These are phyloP conservation scores for Carnegiea gigantea DNA, from an alignment of 179 eudicot species.

Conservation along the genomic window DNA sequence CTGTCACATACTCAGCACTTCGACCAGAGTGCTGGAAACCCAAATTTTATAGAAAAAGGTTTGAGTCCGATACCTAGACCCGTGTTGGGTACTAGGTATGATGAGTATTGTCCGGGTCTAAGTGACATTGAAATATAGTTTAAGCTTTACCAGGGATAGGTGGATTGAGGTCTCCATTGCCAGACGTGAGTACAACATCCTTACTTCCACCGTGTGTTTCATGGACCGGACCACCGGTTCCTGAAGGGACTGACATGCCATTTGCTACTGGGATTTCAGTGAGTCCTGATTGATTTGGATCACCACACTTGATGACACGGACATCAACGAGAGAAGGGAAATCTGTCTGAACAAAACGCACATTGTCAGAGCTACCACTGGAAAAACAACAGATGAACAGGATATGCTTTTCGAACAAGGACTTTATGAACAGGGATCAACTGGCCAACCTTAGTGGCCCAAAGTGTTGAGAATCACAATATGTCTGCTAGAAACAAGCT, in stretches of 20 bases:
- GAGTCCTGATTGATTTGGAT: slow-evolving; percentile 33
- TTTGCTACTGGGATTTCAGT: slow-evolving; percentile 17
- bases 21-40: background rate
- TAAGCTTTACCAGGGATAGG: slow-evolving; percentile 36
- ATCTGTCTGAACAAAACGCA: slow-evolving; percentile 59
- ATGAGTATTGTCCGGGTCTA: background rate
- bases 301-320: slow-evolving; percentile 54
- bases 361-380: background rate
- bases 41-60: background rate
- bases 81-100: background rate
- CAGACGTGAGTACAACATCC: slow-evolving; percentile 23
- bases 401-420: background rate
- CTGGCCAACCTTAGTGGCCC: background rate
- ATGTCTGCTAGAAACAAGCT: background rate
- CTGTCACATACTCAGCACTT: background rate
- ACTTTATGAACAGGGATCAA: no score
- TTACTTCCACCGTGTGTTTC: slow-evolving; percentile 24
- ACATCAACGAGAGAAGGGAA: slow-evolving; percentile 67
- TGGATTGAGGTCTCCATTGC: slow-evolving; percentile 23
- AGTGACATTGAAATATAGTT: background rate
- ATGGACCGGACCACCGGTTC: slow-evolving; percentile 19
- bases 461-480: background rate
- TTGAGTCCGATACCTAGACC: background rate
- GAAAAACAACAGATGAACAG: background rate
- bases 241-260: slow-evolving; percentile 28